Base-by-base conservation (phyloP, 1,284 basidiomycete genomes). In the Rhizoctonia solani region DNA sequence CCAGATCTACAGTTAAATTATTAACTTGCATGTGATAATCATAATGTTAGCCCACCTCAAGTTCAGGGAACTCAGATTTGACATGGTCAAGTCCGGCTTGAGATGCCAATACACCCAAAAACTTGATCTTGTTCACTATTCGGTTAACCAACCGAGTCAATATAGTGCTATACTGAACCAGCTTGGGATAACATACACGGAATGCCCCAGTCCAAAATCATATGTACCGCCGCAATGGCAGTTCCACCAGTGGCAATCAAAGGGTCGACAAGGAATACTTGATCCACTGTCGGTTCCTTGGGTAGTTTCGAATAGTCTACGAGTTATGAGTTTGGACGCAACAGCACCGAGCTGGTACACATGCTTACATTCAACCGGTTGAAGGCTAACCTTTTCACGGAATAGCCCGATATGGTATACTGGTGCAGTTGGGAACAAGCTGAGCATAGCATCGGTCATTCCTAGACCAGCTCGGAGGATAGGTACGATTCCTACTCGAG, bases 231-330 rank as follows among this genome's bases (percentile, higher is more conserved):
- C 14, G 94, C 93, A 69, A 87, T 83, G 4, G 91, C 93, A 2
- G 95, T 97, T n/a, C 92, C 92, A 69, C 95, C 95, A 0, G 95
- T 98, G 0, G 95, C 95, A 73, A 98, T 89, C 46, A 98, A 79
- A 2, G 95, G 92, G 73, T 98, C 95, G 44, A 98, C 82, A 41
- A 98, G 80, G 78, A 88, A 92, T 29, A 95, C 89, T 52, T 85
- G 79, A 74, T 97, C 94, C 4, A 95, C 86, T 0, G 89, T 87
- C 0, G 90, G 87, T 16, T 80, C 79, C 30, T 85, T 79, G 5
- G 95, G 95, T 11, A 98, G 83, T 79, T 96, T 96, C 69, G 93
- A 95, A 78, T 95, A 95, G 77, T 97, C 94, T 90, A 50, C 19
- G 23, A 47, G 4, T 16, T 41, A 42, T 4, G 47, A 23, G 23